Evolutionary conservation across 2,329 filamentous ascomycete genomes (phyloP), one percentile per base, ranked within the genome.

Genomic region (Colletotrichum filicis): DNA sequence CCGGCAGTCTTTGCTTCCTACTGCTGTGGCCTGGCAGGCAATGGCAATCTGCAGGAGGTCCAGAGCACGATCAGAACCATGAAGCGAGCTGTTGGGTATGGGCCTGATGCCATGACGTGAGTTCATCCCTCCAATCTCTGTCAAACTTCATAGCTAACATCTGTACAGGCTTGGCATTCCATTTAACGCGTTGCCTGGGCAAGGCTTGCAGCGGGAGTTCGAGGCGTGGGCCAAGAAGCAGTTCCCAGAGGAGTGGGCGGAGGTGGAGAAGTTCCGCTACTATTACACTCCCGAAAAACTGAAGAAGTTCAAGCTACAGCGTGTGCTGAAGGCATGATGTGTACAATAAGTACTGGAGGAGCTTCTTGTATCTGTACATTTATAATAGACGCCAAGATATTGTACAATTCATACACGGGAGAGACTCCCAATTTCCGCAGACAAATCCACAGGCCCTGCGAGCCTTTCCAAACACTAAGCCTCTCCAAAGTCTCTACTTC

Each of bases 1-100:
- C 88, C 89, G 26, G 82, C 87, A 2, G 89, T 98, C 14, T 96
- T 94, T 82, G 90, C 90, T 24, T 91, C 92, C 1, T 98, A 97
- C 80, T 86, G 93, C 60, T 93, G 91, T 9, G 94, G 94, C 0
- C 82, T 98, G 68, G 94, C 93, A 0, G 91, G 92, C 3, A 93
- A 94, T 75, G 92, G 91, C 28, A 87, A 92, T 62, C 87, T 94
- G 59, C 90, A 94, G 24, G 91, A 93, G 77, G 92, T 92, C 3
- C 89, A 91, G 76, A 84, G 87, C 70, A 85, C 94, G 42, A 85
- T 98, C 56, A 86, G 91, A 76, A 87, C 89, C 35, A 94, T 94
- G 85, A 88, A 92, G 75, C 85, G 86, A 62, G 90, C 91, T 69
- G 89, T 92, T 68, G 94, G 93, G 12, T 86, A 91, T 69, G 86